Evolutionary conservation across 1,284 basidiomycete genomes (phyloP), one percentile per base, ranked within the genome.

Genomic region (Farysia itapuensis): DNA sequence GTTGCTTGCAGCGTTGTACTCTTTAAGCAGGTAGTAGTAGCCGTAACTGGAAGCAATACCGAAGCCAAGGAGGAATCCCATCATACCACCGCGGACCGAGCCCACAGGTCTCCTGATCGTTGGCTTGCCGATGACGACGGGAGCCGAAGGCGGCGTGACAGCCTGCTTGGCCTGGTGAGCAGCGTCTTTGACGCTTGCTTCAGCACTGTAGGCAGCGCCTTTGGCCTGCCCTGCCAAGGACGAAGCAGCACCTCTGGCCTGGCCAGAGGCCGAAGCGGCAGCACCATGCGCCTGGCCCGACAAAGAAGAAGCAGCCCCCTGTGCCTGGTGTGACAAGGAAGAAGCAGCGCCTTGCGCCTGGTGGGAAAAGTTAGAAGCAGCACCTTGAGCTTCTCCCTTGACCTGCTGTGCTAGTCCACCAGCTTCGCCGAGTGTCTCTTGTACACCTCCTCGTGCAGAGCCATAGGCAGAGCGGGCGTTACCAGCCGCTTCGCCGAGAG

Each of bases 21-120:
- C 91, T 64, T 93, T 88, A 39, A 93, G 80, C 20, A 95, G 80
- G 74, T 89, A 85, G 76, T 90, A 93, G 36, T 89, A 86, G 35
- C 89, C 89, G 69, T 87, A 84, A 0, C 87, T 85, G 2, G 89
- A 78, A 6, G 79, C 78, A 31, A 90, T 77, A 5, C 89, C 90
- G 79, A 93, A 92, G 0, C 90, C 90, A 67, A 91, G 84, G 33
- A 93, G 79, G 75, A 94, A 94, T 0, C 91, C 91, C 21, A 92
- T 82, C 45, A 94, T 39, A 11, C 60, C 63, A 3, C 64, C 64
- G 2, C 64, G 34, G 2, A 69, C 53, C 5, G 44, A 46, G 13
- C 59, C 51, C 1, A 54, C 48, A 18, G 58, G 58, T 2, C 58
- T 39, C n/a, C 58, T 40, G 24, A 61, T 42, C 32, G 52, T 56